A percentile compares a stretch with the other conserved stretches of the same genome.
Conservation (phyloP, 2,329 filamentous ascomycete genomes). For the Nannizziopsis arthrosporioides region DNA sequence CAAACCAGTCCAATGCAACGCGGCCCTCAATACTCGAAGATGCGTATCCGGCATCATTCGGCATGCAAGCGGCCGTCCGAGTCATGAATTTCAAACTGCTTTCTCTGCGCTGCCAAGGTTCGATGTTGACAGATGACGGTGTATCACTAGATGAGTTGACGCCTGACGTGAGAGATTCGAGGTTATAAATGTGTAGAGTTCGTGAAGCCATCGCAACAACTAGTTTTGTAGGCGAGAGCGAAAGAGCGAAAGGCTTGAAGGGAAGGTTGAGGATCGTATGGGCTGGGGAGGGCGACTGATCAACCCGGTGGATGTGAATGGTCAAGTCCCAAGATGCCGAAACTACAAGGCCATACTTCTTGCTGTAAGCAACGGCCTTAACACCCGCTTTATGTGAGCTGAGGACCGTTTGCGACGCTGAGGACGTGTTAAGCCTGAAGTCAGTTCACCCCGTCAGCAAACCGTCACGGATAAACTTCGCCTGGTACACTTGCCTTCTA, state of each 20-base stretch:
- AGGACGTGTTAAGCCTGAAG: constrained; percentile 55
- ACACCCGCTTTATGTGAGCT: constrained; percentile 71
- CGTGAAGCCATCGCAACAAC: constrained; percentile 93
- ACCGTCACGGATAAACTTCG: no score
- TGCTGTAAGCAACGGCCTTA: constrained; percentile 71
- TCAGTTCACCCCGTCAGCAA: no score
- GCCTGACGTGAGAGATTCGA: constrained; percentile 52
- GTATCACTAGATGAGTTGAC: constrained; percentile 38
- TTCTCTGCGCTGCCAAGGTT: constrained; percentile 87
- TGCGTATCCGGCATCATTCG: constrained; percentile 86
- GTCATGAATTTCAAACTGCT: constrained; percentile 95
- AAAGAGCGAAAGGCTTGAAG: constrained; percentile 80
- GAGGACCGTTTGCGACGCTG: constrained; percentile 59
- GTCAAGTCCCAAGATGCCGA: constrained; percentile 91
- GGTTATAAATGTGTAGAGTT: constrained; percentile 88
- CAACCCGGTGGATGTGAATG: constrained; percentile 67
- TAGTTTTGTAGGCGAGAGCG: constrained; percentile 65
- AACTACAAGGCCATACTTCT: constrained; percentile 63
- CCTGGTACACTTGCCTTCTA: constrained; percentile 46
- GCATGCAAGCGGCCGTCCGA: constrained; percentile 87
- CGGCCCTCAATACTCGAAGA: constrained; percentile 87
- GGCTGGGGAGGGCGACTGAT: constrained; percentile 30
- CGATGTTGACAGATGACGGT: constrained; percentile 41
- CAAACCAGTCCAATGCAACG: constrained; percentile 96
- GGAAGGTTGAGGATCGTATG: constrained; percentile 61